Evolutionary conservation across 228 moss, liverwort and hornwort species (phyloP).

Genomic region (Sphagnum magellanicum): DNA sequence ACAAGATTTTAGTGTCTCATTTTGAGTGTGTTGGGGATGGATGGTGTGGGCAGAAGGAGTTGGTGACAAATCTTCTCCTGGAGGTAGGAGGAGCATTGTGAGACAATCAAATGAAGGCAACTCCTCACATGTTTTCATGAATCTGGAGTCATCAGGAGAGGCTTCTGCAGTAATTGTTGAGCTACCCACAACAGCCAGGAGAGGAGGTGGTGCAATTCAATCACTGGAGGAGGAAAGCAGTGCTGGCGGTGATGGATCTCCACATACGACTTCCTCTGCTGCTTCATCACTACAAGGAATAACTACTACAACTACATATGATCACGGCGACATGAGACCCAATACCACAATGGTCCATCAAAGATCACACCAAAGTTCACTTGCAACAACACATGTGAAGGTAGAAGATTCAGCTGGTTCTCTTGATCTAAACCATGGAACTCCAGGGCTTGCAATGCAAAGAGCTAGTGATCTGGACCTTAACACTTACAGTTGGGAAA

Average conservation of each 20-base stretch:
- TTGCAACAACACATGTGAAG: no score
- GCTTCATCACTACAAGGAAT: conserved; percentile 46
- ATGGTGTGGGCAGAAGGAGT: conserved; percentile 48
- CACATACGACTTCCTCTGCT: background rate
- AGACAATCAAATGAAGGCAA: background rate
- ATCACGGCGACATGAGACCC: no score
- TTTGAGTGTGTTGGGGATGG: conserved; percentile 18
- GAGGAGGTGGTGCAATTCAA: conserved; percentile 18
- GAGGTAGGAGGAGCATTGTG: background rate
- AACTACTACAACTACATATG: no score
- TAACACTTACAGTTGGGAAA: no score
- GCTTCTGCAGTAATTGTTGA: conserved; percentile 18
- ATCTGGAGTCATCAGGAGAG: conserved; percentile 22
- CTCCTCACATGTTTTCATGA: conserved; percentile 19
- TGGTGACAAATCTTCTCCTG: conserved; percentile 16
- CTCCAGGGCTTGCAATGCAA: no score
- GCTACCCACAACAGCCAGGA: conserved; percentile 27
- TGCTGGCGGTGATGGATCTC: conserved; percentile 10
- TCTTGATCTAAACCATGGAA: no score
- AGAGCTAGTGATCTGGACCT: no score
- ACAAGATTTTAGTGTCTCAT: conserved; percentile 20
- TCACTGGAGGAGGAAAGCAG: conserved; percentile 35
- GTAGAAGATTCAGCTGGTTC: no score
- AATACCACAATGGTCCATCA: no score
- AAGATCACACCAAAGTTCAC: no score